A percentile compares a stretch with the other conserved stretches of the same genome.
phyloP scores from a whole-genome alignment of 495 filamentous ascomycete species.

The Cenococcum geophilum region DNA sequence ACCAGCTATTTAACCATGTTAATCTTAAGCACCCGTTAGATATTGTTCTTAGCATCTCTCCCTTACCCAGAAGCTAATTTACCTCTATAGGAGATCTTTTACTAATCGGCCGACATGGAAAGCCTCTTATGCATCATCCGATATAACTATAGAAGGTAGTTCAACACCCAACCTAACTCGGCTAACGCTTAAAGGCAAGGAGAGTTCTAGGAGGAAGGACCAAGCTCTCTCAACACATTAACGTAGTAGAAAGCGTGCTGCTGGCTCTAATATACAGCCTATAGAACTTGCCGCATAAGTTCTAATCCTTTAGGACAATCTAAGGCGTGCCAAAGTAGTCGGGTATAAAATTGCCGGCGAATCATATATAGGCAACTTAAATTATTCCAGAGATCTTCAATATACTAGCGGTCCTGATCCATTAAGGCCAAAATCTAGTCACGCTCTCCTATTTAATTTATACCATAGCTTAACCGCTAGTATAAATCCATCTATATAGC shows the following conservation, averaged over 20 bases:
- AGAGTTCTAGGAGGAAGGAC: slow-evolving; percentile 7
- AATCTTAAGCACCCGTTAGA: no score
- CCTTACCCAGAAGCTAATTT: no score
- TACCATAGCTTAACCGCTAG: slow-evolving; percentile 8
- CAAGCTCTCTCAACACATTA: slow-evolving; percentile 7
- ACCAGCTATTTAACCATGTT: no score
- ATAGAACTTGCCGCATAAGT: neutral
- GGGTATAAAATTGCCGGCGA: slow-evolving; percentile 18
- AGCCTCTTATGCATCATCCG: slow-evolving; percentile 5
- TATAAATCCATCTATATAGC: slow-evolving; percentile 1
- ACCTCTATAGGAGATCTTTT: neutral
- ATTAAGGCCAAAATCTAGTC: slow-evolving; percentile 6
- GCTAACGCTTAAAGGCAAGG: slow-evolving; percentile 11
- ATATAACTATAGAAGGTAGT: no score
- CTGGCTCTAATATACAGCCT: no score
- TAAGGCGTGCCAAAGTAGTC: slow-evolving; percentile 15
- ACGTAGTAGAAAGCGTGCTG: slow-evolving; percentile 23
- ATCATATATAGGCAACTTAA: slow-evolving; percentile 1
- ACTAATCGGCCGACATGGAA: neutral
- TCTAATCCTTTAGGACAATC: neutral
- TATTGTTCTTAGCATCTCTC: no score
- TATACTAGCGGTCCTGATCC: slow-evolving; percentile 12
- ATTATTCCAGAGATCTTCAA: slow-evolving; percentile 20
- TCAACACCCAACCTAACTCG: slow-evolving; percentile 20
- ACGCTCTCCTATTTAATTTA: slow-evolving; percentile 13